Percentiles rank a stretch among this genome's conserved stretches.
Conservation (phyloP, 2,329 filamentous ascomycete genomes). For the Sarocladium oryzae region DNA sequence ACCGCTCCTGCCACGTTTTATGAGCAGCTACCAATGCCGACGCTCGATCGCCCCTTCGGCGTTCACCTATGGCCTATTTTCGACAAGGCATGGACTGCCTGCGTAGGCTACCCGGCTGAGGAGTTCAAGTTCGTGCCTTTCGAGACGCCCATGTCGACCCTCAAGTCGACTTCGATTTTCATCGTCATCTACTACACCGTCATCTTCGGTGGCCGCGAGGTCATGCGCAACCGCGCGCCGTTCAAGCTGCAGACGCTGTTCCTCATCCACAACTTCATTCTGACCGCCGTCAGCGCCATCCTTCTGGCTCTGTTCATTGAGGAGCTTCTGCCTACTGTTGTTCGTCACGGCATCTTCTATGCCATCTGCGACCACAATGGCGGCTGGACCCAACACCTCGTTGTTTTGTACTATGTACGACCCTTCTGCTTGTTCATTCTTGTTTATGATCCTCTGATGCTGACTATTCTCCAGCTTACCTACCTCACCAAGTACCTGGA, state of each 20-base stretch:
- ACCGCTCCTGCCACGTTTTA: conserved; percentile 37
- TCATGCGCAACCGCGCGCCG: conserved; percentile 81
- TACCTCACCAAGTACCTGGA: conserved; percentile 98
- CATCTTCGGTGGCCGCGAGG: conserved; percentile 86
- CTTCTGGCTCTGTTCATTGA: conserved; percentile 84
- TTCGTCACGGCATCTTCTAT: conserved; percentile 76
- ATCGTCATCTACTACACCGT: conserved; percentile 85
- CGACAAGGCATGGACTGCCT: conserved; percentile 71
- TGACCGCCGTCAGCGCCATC: conserved; percentile 76
- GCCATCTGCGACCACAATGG: conserved; percentile 75
- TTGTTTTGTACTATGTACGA: conserved; percentile 88
- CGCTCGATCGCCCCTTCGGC: conserved; percentile 87
- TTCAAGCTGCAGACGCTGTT: conserved; percentile 86
- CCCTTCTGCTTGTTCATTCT: neutral
- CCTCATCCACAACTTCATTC: conserved; percentile 93
- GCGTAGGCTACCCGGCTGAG: conserved; percentile 75
- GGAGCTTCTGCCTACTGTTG: conserved; percentile 80
- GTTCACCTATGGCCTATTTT: conserved; percentile 91
- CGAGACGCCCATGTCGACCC: conserved; percentile 81
- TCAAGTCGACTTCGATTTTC: conserved; percentile 74
- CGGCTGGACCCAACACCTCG: conserved; percentile 89
- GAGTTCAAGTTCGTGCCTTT: conserved; percentile 81
- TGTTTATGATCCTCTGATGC: conserved; percentile 17
- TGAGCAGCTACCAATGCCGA: conserved; percentile 61
- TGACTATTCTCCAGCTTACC: conserved; percentile 62